These are phyloP conservation scores for Penicillium cosmopolitanum DNA, from an alignment of 495 filamentous ascomycete genomes.

Conservation along the genomic window DNA sequence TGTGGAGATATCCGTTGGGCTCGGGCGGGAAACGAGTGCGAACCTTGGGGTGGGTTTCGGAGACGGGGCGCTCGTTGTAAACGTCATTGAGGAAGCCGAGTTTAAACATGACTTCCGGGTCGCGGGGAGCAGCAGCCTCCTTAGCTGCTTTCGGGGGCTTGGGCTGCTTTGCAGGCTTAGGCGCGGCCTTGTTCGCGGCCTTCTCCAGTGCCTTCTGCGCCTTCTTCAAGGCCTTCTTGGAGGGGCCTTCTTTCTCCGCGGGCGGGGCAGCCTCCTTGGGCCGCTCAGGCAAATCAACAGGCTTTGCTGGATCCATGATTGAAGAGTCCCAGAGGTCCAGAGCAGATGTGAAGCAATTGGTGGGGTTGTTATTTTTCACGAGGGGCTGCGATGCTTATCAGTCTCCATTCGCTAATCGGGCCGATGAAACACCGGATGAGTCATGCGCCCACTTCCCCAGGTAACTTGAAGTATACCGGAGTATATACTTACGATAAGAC, in stretches of 20 bases:
- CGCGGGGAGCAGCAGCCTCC: slow-evolving; percentile 39
- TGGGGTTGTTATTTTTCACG: slow-evolving; percentile 26
- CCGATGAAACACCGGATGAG: slow-evolving; percentile 38
- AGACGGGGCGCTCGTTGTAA: slow-evolving; percentile 70
- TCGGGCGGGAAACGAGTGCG: slow-evolving; percentile 90
- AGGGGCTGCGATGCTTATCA: slow-evolving; percentile 38
- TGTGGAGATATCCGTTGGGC: slow-evolving; percentile 75
- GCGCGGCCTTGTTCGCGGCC: slow-evolving; percentile 58
- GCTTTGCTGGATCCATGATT: slow-evolving; percentile 36
- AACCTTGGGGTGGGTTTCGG: slow-evolving; percentile 56
- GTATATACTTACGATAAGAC: no score
- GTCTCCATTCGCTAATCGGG: slow-evolving; percentile 36
- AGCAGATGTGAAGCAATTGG: slow-evolving; percentile 21
- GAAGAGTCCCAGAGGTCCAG: slow-evolving; percentile 6
- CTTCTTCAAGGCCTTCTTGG: slow-evolving; percentile 54
- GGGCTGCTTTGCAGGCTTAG: slow-evolving; percentile 33
- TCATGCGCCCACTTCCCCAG: slow-evolving; percentile 18
- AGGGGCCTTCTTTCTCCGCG: slow-evolving; percentile 13
- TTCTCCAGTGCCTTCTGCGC: slow-evolving; percentile 65
- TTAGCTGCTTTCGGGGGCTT: slow-evolving; percentile 46
- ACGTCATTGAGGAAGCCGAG: slow-evolving; percentile 81
- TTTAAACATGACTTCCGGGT: slow-evolving; percentile 80
- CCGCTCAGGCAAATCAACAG: slow-evolving; percentile 35
- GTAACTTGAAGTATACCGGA: not conserved
- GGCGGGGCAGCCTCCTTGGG: slow-evolving; percentile 27